Conservation (phyloP, 768 basidiomycete genomes). For the Lyophyllum shimeji region DNA sequence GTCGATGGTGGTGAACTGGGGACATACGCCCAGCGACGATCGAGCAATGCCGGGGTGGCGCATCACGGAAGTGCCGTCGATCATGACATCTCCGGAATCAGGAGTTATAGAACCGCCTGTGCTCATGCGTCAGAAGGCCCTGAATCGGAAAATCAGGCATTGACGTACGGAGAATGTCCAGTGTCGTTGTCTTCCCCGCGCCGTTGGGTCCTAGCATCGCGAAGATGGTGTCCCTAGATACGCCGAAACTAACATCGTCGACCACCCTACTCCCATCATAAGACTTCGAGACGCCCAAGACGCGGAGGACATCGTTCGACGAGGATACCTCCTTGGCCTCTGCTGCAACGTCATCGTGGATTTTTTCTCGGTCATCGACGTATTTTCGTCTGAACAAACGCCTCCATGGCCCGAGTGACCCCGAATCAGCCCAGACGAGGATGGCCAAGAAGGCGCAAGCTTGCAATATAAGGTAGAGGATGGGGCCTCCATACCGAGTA, state of each 20-base stretch:
- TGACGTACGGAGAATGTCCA: conserved; percentile 58
- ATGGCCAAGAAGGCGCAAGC: conserved; percentile 26
- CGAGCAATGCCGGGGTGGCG: conserved; percentile 61
- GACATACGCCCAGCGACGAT: conserved; percentile 75
- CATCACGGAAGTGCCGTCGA: conserved; percentile 59
- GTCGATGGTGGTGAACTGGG: conserved; percentile 82
- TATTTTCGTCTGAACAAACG: conserved; percentile 12
- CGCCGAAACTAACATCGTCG: conserved; percentile 70
- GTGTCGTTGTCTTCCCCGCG: conserved; percentile 70
- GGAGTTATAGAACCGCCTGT: conserved; percentile 66
- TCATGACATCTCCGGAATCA: conserved; percentile 63
- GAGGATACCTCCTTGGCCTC: conserved; percentile 33
- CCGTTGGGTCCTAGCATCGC: conserved; percentile 79
- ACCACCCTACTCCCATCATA: conserved; percentile 47
- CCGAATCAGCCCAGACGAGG: conserved; percentile 71
- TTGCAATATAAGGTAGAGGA: conserved; percentile 54
- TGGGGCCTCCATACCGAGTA: conserved; percentile 59
- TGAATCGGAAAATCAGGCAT: background rate
- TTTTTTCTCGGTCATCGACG: background rate
- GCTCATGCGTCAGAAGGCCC: background rate
- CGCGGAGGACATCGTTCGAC: background rate
- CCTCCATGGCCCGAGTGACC: conserved; percentile 46
- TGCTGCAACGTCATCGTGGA: conserved; percentile 46
- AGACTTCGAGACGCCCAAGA: background rate
- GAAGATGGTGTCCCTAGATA: conserved; percentile 55